phyloP scores from a whole-genome alignment of 495 filamentous ascomycete species.

The Penicillium soppii region DNA sequence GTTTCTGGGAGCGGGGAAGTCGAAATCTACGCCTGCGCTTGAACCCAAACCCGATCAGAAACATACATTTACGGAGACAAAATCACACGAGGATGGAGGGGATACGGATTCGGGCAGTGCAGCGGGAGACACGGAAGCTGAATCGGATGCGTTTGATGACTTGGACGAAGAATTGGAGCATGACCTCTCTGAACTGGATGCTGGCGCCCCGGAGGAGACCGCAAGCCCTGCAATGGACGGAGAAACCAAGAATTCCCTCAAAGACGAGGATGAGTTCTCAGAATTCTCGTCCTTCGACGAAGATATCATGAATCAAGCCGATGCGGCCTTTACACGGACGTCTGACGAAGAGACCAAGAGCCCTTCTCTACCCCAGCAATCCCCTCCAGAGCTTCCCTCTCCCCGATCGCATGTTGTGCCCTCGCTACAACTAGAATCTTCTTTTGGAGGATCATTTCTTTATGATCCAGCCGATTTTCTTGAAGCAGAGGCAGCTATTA shows the following conservation, averaged over 20 bases:
- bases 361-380: not conserved
- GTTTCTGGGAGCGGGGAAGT: slow-evolving; percentile 33
- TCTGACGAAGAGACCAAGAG: not conserved
- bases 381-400: not conserved
- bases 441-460: slow-evolving; percentile 3
- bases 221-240: not conserved
- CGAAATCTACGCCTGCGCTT: not conserved
- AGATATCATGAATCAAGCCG: slow-evolving; percentile 30
- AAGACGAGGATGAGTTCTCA: slow-evolving; percentile 41
- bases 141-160: slow-evolving; percentile 21
- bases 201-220: not conserved
- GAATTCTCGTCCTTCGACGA: slow-evolving; percentile 41
- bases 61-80: slow-evolving; percentile 5
- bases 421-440: not conserved
- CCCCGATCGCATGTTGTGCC: not conserved
- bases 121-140: slow-evolving; percentile 22
- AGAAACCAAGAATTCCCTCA: not conserved
- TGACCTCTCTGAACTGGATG: slow-evolving; percentile 8
- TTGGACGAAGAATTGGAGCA: slow-evolving; percentile 17
- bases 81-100: slow-evolving; percentile 3
- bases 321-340: slow-evolving; percentile 13
- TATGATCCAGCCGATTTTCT: slow-evolving; percentile 5
- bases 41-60: not conserved
- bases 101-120: slow-evolving; percentile 12
- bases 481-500: slow-evolving; percentile 14